Base-by-base conservation (phyloP, 2,329 filamentous ascomycete genomes). In the Fusarium keratoplasticum region DNA sequence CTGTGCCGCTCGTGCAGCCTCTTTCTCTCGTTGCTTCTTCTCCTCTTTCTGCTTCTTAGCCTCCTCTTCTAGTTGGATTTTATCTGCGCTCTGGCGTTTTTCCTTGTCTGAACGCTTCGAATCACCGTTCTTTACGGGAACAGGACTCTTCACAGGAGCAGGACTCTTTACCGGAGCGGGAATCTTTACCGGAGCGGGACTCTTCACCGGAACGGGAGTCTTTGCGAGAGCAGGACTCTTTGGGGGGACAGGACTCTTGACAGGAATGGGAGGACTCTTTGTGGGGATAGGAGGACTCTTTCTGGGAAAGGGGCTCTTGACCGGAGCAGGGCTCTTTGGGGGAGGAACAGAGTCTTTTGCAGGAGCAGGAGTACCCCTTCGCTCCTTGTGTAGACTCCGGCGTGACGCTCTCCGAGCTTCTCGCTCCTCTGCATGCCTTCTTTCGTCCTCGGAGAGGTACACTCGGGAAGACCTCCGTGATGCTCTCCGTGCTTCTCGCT, bases 381-480 rank as follows among this genome's bases (percentile, higher is more conserved):
- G 62, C 27, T 64, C 62, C n/a, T 20, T 64, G 22, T 60, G 52
- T 18, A 59, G 29, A 31, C 62, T 64, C 22, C 54, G 50, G 8
- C 61, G 52, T 33, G 42, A 38, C 25, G 36, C 54, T 16, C 52
- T 64, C 44, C 27, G 54, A 4, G 61, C 47, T 4, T 64, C 62
- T 18, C 52, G 18, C 62, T 60, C 62, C 35, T 66, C 63, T 27
- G 54, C 54, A 52, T 60, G 61, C 27, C 27, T 44, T 29, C 29
- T 64, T 27, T 64, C 64, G 3, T 66, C 64, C 16, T 66, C 40
- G 9, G 54, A 25, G 4, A 44, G 40, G 20, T 22, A 58, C 2
- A 42, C 55, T 6, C 18, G 38, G 1, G 54, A 22, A 61, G 40
- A 44, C 4, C 40, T 44, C 40, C 40, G 61, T n/a, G 42, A 38